phyloP scores from a whole-genome alignment of 352 stramenopile genomes.

The Globisporangium radiosum region DNA sequence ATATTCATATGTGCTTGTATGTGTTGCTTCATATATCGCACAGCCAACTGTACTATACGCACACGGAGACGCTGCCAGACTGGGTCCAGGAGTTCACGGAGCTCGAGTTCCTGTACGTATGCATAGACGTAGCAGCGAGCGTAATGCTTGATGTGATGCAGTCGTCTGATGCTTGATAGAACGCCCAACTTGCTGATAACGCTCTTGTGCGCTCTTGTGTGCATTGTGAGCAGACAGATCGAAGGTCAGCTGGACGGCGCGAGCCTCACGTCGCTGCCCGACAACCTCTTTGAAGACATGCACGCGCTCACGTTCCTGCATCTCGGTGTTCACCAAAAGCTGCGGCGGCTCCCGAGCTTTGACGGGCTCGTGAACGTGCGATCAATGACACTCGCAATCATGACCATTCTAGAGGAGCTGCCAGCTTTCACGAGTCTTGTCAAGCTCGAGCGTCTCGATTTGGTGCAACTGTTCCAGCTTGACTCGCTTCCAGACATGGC shows the following conservation, averaged over 20 bases:
- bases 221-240: background rate
- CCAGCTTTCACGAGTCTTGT: conserved; percentile 23
- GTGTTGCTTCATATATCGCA: background rate
- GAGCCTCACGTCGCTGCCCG: conserved; percentile 5
- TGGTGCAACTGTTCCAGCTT: background rate
- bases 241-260: background rate
- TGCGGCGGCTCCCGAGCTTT: conserved; percentile 21
- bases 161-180: too few species aligned
- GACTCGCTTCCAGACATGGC: conserved; percentile 8
- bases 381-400: conserved; percentile 10
- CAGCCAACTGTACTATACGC: conserved; percentile 31
- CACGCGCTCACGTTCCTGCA: conserved; percentile 28
- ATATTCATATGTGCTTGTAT: too few species aligned
- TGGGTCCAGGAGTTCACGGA: conserved; percentile 27
- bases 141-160: background rate
- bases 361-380: conserved; percentile 19
- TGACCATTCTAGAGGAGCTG: conserved; percentile 7
- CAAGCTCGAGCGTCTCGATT: conserved; percentile 14
- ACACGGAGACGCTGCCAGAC: conserved; percentile 22
- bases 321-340: conserved; percentile 17
- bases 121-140: background rate
- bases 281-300: conserved; percentile 31
- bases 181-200: too few species aligned
- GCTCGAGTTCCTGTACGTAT: conserved; percentile 25
- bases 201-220: too few species aligned